Base-by-base conservation (phyloP, 768 basidiomycete species). In the Thelephora aurantiotincta region DNA sequence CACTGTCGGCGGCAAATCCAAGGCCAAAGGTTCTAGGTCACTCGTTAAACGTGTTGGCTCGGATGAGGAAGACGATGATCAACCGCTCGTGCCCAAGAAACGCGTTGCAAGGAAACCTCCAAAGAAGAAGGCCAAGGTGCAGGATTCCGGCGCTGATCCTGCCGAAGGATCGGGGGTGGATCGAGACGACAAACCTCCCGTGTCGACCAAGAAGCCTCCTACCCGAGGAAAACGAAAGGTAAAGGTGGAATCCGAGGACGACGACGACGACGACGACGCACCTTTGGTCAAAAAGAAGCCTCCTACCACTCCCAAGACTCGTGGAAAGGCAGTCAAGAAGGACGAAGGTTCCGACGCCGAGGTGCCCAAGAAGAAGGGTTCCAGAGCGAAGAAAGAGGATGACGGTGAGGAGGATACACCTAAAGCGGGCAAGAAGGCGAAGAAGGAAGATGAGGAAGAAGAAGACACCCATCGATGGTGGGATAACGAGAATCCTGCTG, bases 401-500 rank as follows among this genome's bases (percentile, higher is more conserved):
- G 46, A 45, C 5, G 48, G 19, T 2, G 52, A 51, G 16, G 60
- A 49, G 20, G 45, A 50, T 2, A 20, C 45, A 26, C 49, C 47
- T 64, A 76, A 71, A 61, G 78, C 69, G 62, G 68, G 68, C 56
- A 71, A 73, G 57, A 69, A 76, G 58, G 74, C 83, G 48, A 77
- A 78, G 57, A 65, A 68, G 56, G 65, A 72, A 37, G 65, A 70
- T 43, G 76, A 77, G 50, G 86, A 90, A 35, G 73, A 78, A 47
- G 82, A 82, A 48, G 79, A 77, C 48, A 72, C 80, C 43, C 90
- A 77, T 63, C 74, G 76, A 52, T 93, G 89, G 88, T 96, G 92
- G 94, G 85, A 91, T 56, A 64, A 70, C 50, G 67, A 74, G 54
- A 73, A 82, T 53, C 71, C 69, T 26, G 75, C 84, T 49, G 78